phyloP scores from a whole-genome alignment of 805 yeast species.

The Candida namnaoensis region DNA sequence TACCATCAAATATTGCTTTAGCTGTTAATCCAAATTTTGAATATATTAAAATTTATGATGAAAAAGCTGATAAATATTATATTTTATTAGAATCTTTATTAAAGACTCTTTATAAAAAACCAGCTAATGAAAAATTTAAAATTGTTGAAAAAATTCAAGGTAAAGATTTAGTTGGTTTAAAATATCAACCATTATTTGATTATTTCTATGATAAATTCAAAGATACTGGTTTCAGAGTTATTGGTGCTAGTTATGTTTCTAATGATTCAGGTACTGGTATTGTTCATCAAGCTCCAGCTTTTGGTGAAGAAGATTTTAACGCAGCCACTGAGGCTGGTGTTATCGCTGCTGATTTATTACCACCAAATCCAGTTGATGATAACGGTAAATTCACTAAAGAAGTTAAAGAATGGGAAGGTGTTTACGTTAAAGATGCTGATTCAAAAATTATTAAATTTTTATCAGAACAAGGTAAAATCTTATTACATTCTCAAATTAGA shows the following conservation, averaged over 20 bases:
- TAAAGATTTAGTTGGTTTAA: conserved; percentile 66
- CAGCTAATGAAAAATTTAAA: conserved; percentile 80
- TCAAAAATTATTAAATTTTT: conserved; percentile 78
- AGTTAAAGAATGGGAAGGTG: conserved; percentile 69
- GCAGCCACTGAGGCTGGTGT: conserved; percentile 73
- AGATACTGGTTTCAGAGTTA: conserved; percentile 76
- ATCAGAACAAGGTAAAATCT: conserved; percentile 66
- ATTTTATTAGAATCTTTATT: conserved; percentile 79
- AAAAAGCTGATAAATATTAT: conserved; percentile 71
- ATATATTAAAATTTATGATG: conserved; percentile 88
- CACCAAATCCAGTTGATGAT: conserved; percentile 92
- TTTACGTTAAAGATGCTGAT: conserved; percentile 94
- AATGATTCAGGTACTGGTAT: conserved; percentile 98
- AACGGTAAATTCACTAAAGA: conserved; percentile 74
- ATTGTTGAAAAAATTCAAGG: conserved; percentile 78
- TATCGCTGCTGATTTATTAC: conserved; percentile 53
- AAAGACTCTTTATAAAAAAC: conserved; percentile 86
- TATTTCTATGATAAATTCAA: conserved; percentile 71
- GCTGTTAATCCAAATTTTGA: conserved; percentile 89
- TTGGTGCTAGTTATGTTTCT: conserved; percentile 77
- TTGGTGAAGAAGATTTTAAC: conserved; percentile 96
- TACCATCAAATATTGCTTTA: conserved; percentile 88
- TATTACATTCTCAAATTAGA: conserved; percentile 74
- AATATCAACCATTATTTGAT: conserved; percentile 77
- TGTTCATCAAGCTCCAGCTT: conserved; percentile 97